Conservation (phyloP, 73 alveolate species). For the Halteria grandinella region DNA sequence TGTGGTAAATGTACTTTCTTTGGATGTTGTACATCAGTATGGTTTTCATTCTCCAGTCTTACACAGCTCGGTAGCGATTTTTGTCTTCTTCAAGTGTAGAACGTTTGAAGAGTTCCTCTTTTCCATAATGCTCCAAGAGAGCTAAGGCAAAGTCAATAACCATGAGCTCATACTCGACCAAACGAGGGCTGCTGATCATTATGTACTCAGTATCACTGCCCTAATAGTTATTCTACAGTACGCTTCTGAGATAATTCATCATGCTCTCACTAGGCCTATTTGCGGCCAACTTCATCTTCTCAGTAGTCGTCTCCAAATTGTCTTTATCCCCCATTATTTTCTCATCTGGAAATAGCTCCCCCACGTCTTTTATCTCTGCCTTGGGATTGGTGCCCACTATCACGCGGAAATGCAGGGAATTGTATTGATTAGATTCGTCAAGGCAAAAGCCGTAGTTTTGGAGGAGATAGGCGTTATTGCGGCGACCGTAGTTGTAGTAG, state of each 20-base stretch:
- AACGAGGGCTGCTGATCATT: constrained; percentile 43
- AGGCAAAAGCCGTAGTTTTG: constrained; percentile 47
- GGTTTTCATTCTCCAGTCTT: background rate
- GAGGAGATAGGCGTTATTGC: constrained; percentile 47
- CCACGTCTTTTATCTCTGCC: background rate
- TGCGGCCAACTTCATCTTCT: constrained; percentile 1
- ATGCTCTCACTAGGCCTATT: constrained; percentile 37
- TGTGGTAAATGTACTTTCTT: constrained; percentile 13
- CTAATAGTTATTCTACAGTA: constrained; percentile 2
- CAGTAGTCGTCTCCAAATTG: constrained; percentile 50
- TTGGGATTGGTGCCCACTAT: constrained; percentile 39
- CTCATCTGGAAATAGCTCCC: constrained; percentile 9
- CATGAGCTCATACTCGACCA: constrained; percentile 46
- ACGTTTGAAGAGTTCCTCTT: constrained; percentile 3
- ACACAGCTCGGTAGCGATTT: background rate
- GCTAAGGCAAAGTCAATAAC: constrained; percentile 39
- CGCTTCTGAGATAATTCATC: constrained; percentile 33
- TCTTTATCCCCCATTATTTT: constrained; percentile 42
- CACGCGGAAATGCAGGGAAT: constrained; percentile 40
- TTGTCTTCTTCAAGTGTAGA: constrained; percentile 18
- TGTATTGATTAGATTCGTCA: constrained; percentile 32
- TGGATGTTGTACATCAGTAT: constrained; percentile 30
- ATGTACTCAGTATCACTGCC: constrained; percentile 34
- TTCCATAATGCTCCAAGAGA: constrained; percentile 17
- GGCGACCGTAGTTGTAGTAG: constrained; percentile 35